Evolutionary conservation across 176 grass and related monocot genomes (phyloP).

Genomic region (Tuctoria greenei): DNA sequence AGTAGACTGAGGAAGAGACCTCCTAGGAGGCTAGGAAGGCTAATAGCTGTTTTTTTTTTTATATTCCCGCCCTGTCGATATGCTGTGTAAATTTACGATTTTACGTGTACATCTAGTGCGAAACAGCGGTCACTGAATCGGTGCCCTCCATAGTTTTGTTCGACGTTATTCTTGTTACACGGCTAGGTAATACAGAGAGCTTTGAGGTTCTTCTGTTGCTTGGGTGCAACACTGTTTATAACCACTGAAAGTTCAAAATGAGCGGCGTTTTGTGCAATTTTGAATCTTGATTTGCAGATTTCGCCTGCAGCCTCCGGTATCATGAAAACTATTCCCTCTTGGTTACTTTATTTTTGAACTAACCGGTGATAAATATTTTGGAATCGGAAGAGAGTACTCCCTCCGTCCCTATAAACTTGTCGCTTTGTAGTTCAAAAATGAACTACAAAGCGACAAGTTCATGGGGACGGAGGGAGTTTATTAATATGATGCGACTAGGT

Average conservation of each 20-base stretch:
- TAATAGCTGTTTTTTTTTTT: neutral
- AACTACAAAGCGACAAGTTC: no score
- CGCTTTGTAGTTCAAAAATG: no score
- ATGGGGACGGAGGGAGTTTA: no score
- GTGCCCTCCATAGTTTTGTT: conserved; percentile 21
- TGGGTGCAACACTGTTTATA: conserved; percentile 3
- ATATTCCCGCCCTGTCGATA: neutral
- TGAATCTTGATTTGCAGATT: neutral
- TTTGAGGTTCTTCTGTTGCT: neutral
- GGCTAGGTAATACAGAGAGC: conserved; percentile 28
- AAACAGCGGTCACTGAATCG: conserved; percentile 9
- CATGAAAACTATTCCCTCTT: neutral
- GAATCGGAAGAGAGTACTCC: no score
- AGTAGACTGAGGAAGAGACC: conserved; percentile 43
- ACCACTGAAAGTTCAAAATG: neutral
- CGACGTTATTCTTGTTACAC: conserved; percentile 1
- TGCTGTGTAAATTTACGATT: conserved; percentile 48
- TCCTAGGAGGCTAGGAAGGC: conserved; percentile 14
- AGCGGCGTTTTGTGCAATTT: neutral
- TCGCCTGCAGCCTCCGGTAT: neutral
- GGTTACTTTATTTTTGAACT: no score
- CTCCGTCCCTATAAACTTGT: no score
- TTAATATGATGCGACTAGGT: neutral
- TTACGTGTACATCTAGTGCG: conserved; percentile 47
- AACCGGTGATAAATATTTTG: no score